Conservation (phyloP, 768 basidiomycete species). For the Botryobasidium botryosum region DNA sequence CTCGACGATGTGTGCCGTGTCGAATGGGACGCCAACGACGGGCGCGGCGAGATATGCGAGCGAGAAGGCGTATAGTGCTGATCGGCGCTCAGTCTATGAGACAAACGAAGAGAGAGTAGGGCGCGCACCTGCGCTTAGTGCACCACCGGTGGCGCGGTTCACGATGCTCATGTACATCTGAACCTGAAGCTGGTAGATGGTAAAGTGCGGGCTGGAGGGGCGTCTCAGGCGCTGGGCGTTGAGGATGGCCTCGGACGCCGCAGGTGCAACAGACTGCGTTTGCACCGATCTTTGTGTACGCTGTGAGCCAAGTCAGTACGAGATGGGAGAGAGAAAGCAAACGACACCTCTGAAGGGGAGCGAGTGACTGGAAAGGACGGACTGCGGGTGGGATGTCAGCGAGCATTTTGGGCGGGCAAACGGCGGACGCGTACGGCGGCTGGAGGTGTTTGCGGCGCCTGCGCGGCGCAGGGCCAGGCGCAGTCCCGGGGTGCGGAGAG, state of each 20-base stretch:
- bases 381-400: too few species aligned
- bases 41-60: slow-evolving; percentile 76
- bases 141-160: slow-evolving; percentile 74
- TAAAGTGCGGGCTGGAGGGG: slow-evolving; percentile 89
- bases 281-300: too few species aligned
- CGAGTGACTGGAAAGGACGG: too few species aligned
- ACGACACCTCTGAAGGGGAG: too few species aligned
- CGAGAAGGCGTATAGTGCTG: slow-evolving; percentile 79
- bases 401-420: too few species aligned
- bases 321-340: too few species aligned
- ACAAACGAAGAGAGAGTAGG: slow-evolving; percentile 1
- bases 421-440: too few species aligned
- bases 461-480: too few species aligned
- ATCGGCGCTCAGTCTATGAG: background rate
- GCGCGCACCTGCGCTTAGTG: slow-evolving; percentile 49
- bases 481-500: too few species aligned
- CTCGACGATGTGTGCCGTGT: slow-evolving; percentile 61
- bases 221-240: slow-evolving; percentile 77
- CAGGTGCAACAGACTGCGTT: slow-evolving; percentile 47
- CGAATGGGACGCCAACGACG: slow-evolving; percentile 41
- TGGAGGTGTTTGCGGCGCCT: too few species aligned
- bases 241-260: slow-evolving; percentile 43
- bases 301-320: too few species aligned
- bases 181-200: slow-evolving; percentile 90
- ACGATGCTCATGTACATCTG: slow-evolving; percentile 80